These are phyloP conservation scores for Quercus parvula DNA, from an alignment of 306 rosid genomes.

Conservation along the genomic window DNA sequence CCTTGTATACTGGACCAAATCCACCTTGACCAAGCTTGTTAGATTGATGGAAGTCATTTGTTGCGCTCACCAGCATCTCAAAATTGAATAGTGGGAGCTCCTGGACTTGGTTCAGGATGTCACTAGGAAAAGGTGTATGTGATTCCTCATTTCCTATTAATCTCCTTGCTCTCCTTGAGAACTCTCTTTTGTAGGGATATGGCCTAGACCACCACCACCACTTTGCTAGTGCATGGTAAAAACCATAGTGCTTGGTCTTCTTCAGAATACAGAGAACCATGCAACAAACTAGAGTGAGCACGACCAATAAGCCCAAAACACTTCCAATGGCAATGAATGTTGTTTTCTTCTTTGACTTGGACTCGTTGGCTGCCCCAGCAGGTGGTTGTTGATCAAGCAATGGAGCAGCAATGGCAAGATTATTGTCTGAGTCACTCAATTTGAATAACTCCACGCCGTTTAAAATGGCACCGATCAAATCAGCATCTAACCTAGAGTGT, in stretches of 20 bases:
- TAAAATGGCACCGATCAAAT: neutral
- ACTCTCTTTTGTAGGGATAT: too few relatives aligned
- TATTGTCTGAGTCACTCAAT: neutral
- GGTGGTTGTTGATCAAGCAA: neutral
- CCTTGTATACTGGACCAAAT: too few relatives aligned
- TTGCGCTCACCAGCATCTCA: too few relatives aligned
- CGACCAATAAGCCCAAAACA: neutral
- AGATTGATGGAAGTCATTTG: too few relatives aligned
- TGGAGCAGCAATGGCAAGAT: neutral
- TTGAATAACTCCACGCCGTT: slow-evolving; percentile 35
- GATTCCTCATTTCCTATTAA: too few relatives aligned
- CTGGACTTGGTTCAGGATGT: too few relatives aligned
- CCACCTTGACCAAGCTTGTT: too few relatives aligned
- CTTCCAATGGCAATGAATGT: neutral
- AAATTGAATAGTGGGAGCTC: too few relatives aligned
- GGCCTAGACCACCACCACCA: too few relatives aligned
- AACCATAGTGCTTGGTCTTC: neutral
- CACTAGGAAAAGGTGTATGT: too few relatives aligned
- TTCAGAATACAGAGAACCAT: neutral
- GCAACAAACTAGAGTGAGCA: neutral
- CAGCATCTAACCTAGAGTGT: neutral
- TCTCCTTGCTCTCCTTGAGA: too few relatives aligned
- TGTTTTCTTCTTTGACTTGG: neutral
- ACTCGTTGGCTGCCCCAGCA: neutral
- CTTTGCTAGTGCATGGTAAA: neutral